These are phyloP conservation scores for Zoysia matrella DNA, from an alignment of 202 grass and related monocot genomes.

Conservation along the genomic window DNA sequence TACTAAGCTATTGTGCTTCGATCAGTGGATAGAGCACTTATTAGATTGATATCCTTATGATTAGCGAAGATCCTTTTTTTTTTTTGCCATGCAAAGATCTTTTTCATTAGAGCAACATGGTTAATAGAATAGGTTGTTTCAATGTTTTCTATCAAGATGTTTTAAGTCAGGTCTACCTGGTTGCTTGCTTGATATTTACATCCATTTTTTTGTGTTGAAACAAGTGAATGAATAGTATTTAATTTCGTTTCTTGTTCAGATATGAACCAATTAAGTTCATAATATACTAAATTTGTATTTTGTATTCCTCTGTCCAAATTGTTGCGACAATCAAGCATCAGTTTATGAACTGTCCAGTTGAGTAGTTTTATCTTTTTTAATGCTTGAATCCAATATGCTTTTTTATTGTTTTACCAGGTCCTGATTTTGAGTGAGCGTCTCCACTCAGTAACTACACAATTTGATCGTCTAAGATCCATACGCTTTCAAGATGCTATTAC, in stretches of 20 bases:
- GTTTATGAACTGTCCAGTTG: constrained; percentile 21
- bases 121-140: not conserved
- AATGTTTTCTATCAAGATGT: not conserved
- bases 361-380: constrained; percentile 14
- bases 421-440: constrained; percentile 90
- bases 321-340: constrained; percentile 5
- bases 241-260: constrained; percentile 20
- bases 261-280: constrained; percentile 9
- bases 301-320: not conserved
- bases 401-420: constrained; percentile 59
- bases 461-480: constrained; percentile 80
- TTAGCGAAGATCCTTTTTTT: not conserved
- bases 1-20: not conserved
- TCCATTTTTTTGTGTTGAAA: constrained; percentile 12
- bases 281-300: not conserved
- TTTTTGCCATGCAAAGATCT: too few relatives aligned
- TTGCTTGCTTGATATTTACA: constrained; percentile 14
- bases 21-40: not conserved
- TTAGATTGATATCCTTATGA: not conserved
- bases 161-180: not conserved
- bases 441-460: constrained; percentile 78
- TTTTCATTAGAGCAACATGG: not conserved
- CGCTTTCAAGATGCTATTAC: constrained; percentile 93
- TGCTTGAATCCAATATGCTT: constrained; percentile 23
- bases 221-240: not conserved